Evolutionary conservation across 2,329 filamentous ascomycete species (phyloP).

Genomic region (Atkinsonella texensis): DNA sequence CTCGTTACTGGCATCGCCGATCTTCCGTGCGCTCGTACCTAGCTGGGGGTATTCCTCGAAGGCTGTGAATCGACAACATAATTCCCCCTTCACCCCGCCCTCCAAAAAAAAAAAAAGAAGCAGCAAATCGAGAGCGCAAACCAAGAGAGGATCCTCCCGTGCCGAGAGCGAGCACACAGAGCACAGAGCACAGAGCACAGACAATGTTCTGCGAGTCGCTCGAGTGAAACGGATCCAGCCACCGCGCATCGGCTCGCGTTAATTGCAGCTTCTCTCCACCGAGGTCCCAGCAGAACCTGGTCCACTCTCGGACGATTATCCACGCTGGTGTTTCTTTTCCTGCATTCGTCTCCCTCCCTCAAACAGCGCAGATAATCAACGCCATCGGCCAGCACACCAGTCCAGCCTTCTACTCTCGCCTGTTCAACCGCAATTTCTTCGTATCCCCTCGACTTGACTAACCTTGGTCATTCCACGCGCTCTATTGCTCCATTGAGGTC

Average conservation of each 20-base stretch:
- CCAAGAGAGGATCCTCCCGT: no score
- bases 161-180: not conserved
- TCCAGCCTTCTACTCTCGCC: not conserved
- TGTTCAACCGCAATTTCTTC: not conserved
- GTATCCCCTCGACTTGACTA: not conserved
- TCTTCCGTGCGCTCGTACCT: no score
- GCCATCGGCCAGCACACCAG: not conserved
- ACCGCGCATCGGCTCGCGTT: not conserved
- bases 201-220: not conserved
- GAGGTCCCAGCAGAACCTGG: not conserved
- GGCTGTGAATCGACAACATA: no score
- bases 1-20: no score
- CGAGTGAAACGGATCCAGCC: not conserved
- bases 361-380: not conserved
- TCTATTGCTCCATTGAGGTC: not conserved
- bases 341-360: not conserved
- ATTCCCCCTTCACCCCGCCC: no score
- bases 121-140: no score
- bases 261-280: not conserved
- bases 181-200: conserved; percentile 2
- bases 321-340: conserved; percentile 1
- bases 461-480: not conserved
- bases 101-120: no score
- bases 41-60: no score
- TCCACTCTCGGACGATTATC: conserved; percentile 2